phyloP scores from a whole-genome alignment of 371 early-diverging fungal genomes.

The Cokeromyces recurvatus region DNA sequence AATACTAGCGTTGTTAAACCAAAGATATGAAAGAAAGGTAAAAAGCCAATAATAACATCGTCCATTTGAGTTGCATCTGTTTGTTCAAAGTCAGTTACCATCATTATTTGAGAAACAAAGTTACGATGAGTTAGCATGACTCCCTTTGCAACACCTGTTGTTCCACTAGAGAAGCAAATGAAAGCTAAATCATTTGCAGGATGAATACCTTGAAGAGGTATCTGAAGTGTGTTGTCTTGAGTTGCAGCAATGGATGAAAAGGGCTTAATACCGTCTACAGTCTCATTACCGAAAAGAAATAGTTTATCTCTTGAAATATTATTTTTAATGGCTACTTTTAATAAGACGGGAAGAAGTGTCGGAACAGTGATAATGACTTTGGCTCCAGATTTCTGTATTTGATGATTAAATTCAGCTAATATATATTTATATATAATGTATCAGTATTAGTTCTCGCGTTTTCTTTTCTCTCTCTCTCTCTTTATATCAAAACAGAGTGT shows the following conservation, averaged over 20 bases:
- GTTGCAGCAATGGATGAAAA: conserved; percentile 3
- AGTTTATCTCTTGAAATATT: conserved; percentile 12
- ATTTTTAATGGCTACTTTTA: conserved; percentile 6
- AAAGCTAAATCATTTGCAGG: conserved; percentile 58
- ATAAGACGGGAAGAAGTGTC: conserved; percentile 13
- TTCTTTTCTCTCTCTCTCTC: background rate
- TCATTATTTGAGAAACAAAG: conserved; percentile 31
- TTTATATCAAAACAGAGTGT: too few relatives aligned
- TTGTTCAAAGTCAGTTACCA: conserved; percentile 12
- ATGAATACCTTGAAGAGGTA: conserved; percentile 19
- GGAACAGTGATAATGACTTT: conserved; percentile 18
- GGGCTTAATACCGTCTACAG: conserved; percentile 3
- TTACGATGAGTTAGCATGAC: conserved; percentile 38
- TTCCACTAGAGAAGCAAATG: conserved; percentile 88
- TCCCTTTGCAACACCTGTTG: conserved; percentile 71
- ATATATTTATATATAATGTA: too few relatives aligned
- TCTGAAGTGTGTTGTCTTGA: conserved; percentile 4
- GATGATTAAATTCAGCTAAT: conserved; percentile 21
- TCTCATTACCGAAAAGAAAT: conserved; percentile 16
- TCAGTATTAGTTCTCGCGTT: background rate
- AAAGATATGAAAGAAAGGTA: conserved; percentile 85
- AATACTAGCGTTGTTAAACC: conserved; percentile 47
- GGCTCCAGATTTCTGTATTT: conserved; percentile 12
- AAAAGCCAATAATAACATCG: conserved; percentile 58
- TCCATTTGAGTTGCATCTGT: conserved; percentile 28